Base-by-base conservation (phyloP, 139 green algal genomes). In the Pleodorina starrii region DNA sequence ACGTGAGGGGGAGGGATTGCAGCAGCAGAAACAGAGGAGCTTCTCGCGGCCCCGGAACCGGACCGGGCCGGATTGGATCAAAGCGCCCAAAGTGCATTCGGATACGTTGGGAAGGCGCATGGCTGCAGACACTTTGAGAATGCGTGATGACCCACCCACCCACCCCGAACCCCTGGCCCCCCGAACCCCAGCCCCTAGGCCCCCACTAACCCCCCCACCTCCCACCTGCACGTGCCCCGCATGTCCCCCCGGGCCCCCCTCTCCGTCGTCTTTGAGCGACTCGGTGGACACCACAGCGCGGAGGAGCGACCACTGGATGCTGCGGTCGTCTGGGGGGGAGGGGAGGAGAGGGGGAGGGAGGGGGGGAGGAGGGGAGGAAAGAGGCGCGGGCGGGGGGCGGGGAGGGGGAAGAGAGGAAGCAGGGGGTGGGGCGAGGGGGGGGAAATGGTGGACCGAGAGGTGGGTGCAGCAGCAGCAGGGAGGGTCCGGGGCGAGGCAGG, bases 281-380 rank as follows among this genome's bases (percentile, higher is more conserved):
- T 96, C 93, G 42, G 87, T 93, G 44, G 90, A 93, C 19, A 95
- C 84, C 19, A 90, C 90, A 9, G 44, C 78, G 0, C 44, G 72
- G 66, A 97, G 93, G 44, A 73, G 77, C 9, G 40, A 46, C 95
- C 95, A 97, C 29, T 95, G 84, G 5, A 97, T 50, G 38, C 90
- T 44, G 19, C 90, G 85, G 10, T 90, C 81, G 23, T 90, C 94
- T 96, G 92, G n/a, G 87, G 40, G 21, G 17, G 35, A 5, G 11
- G 27, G 35, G 35, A 25, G 32, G 69, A 77, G 36, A 25, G 40
- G 35, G 40, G 69, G 14, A n/a, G 7, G 35, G 11, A 50, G 4
- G 7, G 1, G 17, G 29, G 29, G 19, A 11, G 11, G 17, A 11
- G 63, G 19, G 29, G 17, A 36, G n/a, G 32, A 73, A 17, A 11